Evolutionary conservation across 148 eudicot genomes (phyloP).

Genomic region (Spergularia bocconei): DNA sequence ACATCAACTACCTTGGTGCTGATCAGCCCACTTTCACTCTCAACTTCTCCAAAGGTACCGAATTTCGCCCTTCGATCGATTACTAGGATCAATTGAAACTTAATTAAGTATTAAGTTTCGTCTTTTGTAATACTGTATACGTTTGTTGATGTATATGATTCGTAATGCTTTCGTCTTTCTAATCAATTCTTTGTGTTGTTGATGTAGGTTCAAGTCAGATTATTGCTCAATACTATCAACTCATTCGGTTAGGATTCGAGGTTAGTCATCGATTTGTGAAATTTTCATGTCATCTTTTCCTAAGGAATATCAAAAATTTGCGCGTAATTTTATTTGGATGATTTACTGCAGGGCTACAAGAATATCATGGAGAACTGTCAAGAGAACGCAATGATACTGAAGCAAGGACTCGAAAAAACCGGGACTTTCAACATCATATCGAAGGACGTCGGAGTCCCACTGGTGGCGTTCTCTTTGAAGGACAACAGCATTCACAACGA

Average conservation of each 20-base stretch:
- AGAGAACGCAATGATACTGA: slow-evolving; percentile 47
- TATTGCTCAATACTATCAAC: slow-evolving; percentile 72
- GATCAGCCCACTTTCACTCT: slow-evolving; percentile 81
- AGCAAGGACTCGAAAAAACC: slow-evolving; percentile 50
- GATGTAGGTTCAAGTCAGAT: slow-evolving; percentile 60
- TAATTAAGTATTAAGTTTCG: too few species aligned
- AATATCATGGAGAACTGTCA: slow-evolving; percentile 76
- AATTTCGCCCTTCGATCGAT: neutral
- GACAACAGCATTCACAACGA: slow-evolving; percentile 58
- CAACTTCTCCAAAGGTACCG: slow-evolving; percentile 69
- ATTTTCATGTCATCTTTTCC: too few species aligned
- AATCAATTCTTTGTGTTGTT: neutral
- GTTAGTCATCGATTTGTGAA: slow-evolving; percentile 22
- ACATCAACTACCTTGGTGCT: slow-evolving; percentile 73
- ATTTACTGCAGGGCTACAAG: slow-evolving; percentile 53
- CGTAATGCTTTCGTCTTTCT: neutral
- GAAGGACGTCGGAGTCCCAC: slow-evolving; percentile 63
- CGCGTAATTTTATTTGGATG: neutral
- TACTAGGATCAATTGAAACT: neutral
- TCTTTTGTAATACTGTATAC: too few species aligned
- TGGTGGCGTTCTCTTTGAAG: slow-evolving; percentile 73
- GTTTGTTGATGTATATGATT: neutral
- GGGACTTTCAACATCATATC: slow-evolving; percentile 61
- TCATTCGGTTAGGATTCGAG: slow-evolving; percentile 71
- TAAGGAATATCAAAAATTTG: too few species aligned